Evolutionary conservation across 768 basidiomycete genomes (phyloP).

Genomic region (Boletus tomentosulus): DNA sequence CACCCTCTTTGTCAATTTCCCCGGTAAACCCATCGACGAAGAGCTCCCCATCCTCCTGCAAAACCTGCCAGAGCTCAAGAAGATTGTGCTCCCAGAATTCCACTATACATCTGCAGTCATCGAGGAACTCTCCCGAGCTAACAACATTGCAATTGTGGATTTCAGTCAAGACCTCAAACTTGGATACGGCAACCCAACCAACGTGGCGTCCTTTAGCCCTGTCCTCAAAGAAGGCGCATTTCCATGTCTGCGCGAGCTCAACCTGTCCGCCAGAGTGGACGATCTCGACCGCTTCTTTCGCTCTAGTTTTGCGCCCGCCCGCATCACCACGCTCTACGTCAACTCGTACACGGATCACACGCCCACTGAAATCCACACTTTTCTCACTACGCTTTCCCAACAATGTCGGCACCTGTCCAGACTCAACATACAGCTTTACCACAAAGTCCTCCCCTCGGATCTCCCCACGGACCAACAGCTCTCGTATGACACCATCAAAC

Average conservation of each 20-base stretch:
- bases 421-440: constrained; percentile 37
- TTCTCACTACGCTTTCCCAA: constrained; percentile 44
- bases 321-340: constrained; percentile 49
- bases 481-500: constrained; percentile 34
- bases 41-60: constrained; percentile 38
- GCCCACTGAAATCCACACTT: constrained; percentile 37
- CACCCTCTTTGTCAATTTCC: constrained; percentile 41
- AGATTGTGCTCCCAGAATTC: constrained; percentile 49
- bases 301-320: constrained; percentile 41
- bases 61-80: constrained; percentile 42
- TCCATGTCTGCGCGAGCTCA: constrained; percentile 50
- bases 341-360: constrained; percentile 45
- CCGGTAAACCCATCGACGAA: constrained; percentile 39
- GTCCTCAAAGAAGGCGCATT: constrained; percentile 46
- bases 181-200: constrained; percentile 42
- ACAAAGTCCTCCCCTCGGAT: constrained; percentile 12
- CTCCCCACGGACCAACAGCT: constrained; percentile 26
- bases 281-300: constrained; percentile 45
- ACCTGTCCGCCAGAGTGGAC: constrained; percentile 41
- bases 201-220: constrained; percentile 44
- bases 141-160: constrained; percentile 44
- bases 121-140: constrained; percentile 43
- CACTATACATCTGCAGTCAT: constrained; percentile 44
- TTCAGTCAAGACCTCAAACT: constrained; percentile 49
- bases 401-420: constrained; percentile 45